Evolutionary conservation across 768 basidiomycete genomes (phyloP).

Genomic region (Amanita muscaria): DNA sequence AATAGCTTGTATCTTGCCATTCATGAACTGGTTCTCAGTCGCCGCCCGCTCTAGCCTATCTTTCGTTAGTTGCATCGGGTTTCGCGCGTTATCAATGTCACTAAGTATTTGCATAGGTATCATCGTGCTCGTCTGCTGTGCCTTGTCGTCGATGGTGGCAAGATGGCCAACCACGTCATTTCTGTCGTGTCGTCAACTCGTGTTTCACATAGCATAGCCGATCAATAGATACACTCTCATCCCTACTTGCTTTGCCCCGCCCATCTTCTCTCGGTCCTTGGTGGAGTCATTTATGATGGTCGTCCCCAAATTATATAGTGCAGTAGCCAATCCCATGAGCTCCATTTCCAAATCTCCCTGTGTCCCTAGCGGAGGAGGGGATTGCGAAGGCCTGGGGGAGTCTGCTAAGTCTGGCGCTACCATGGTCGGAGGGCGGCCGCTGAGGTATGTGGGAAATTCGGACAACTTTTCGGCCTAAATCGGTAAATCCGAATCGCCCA

Average conservation of each 20-base stretch:
- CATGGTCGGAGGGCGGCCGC: constrained; percentile 8
- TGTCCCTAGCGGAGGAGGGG: constrained; percentile 55
- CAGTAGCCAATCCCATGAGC: constrained; percentile 65
- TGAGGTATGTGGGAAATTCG: constrained; percentile 14
- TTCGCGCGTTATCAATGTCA: constrained; percentile 73
- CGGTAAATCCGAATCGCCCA: background rate
- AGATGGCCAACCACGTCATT: constrained; percentile 72
- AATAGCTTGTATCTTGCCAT: constrained; percentile 77
- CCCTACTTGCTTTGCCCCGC: constrained; percentile 70
- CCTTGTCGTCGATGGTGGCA: constrained; percentile 57
- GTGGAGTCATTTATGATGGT: constrained; percentile 79
- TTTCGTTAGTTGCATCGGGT: constrained; percentile 75
- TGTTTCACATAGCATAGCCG: background rate
- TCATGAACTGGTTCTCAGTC: constrained; percentile 88
- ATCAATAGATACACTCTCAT: constrained; percentile 48
- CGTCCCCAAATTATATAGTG: constrained; percentile 73
- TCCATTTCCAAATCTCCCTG: constrained; percentile 76
- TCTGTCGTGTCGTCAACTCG: constrained; percentile 26
- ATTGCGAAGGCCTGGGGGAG: constrained; percentile 67
- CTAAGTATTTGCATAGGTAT: constrained; percentile 68
- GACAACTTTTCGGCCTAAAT: background rate
- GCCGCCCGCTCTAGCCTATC: constrained; percentile 77
- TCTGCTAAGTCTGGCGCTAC: constrained; percentile 34
- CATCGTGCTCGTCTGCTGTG: constrained; percentile 50
- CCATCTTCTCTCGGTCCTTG: constrained; percentile 67